Evolutionary conservation across 108 stramenopile species (phyloP), one percentile per base, ranked within the genome.

Genomic region (Seminavis robusta): DNA sequence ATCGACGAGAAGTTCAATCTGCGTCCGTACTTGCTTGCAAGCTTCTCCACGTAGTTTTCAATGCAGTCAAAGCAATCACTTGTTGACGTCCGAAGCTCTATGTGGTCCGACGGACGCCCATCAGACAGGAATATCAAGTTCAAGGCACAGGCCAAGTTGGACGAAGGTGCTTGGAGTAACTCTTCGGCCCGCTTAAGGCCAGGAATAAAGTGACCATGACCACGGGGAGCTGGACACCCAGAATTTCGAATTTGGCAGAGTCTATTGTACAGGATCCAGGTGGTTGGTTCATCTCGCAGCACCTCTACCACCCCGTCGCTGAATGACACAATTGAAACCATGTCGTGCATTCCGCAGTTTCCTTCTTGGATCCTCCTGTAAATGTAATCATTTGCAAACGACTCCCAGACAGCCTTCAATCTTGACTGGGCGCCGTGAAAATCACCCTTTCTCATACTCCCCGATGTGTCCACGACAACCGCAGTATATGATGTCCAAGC

Each of bases 401-500:
- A 23, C 56, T 69, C 57, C 71, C 71, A 77, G 5, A 77, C 76
- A 29, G 42, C 67, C 47, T 77, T 71, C 6, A 44, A 52, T 28
- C 71, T 48, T 34, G 56, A 69, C 2, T 55, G 52, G 2, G 65
- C 67, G 16, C 71, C 71, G 39, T 49, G 52, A 0, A 77, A 67
- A 43, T 77, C 71, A 50, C 59, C 56, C 4, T 31, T 26, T 44
- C 60, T 42, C 72, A 78, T 78, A 26, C 54, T 57, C 0, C 68
- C 77, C 33, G 33, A 37, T 47, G 59, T 74, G 47, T 78, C 77
- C 31, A 78, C 67, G 20, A 78, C 63, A 20, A 78, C 16, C 1
- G 74, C 77, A 1, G 72, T 64, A 37, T 78, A 62, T 32, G 62
- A 64, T 20, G 54, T 69, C 69, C 69, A 77, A n/a, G n/a, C n/a